phyloP scores from a whole-genome alignment of 805 yeast species.

The Debaryomyces maramus region DNA sequence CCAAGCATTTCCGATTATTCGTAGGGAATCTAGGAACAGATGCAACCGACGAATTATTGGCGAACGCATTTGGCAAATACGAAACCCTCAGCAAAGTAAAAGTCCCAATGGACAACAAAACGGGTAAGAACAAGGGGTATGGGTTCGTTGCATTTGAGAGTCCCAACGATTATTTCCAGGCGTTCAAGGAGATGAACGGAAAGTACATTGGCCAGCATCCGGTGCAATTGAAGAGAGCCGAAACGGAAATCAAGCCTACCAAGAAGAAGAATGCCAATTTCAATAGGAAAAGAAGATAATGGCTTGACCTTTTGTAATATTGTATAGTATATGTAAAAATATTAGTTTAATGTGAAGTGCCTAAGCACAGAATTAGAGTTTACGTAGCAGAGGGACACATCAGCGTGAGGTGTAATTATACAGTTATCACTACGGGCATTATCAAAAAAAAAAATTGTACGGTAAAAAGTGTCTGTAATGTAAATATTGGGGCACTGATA shows the following conservation, averaged over 20 bases:
- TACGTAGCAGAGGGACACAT: no score
- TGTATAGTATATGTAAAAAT: neutral
- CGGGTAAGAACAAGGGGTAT: conserved; percentile 59
- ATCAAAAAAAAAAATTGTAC: neutral
- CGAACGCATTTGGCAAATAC: conserved; percentile 54
- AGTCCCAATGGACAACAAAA: conserved; percentile 53
- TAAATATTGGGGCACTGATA: neutral
- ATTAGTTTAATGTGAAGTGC: no score
- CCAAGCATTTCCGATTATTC: conserved; percentile 67
- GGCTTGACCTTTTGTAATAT: no score
- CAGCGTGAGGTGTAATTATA: no score
- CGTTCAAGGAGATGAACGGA: conserved; percentile 75
- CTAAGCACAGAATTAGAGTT: no score
- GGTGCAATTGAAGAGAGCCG: conserved; percentile 65
- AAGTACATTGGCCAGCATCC: conserved; percentile 77
- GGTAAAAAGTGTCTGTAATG: neutral
- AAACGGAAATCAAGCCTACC: conserved; percentile 27
- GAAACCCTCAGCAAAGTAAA: conserved; percentile 55
- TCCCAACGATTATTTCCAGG: conserved; percentile 65
- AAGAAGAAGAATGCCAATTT: conserved; percentile 10
- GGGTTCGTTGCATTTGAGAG: conserved; percentile 72
- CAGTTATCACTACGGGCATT: no score
- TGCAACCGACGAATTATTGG: conserved; percentile 57
- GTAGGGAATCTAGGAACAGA: conserved; percentile 75
- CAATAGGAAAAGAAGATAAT: neutral